phyloP scores from a whole-genome alignment of 768 basidiomycete species.

The Pisolithus marmoratus region DNA sequence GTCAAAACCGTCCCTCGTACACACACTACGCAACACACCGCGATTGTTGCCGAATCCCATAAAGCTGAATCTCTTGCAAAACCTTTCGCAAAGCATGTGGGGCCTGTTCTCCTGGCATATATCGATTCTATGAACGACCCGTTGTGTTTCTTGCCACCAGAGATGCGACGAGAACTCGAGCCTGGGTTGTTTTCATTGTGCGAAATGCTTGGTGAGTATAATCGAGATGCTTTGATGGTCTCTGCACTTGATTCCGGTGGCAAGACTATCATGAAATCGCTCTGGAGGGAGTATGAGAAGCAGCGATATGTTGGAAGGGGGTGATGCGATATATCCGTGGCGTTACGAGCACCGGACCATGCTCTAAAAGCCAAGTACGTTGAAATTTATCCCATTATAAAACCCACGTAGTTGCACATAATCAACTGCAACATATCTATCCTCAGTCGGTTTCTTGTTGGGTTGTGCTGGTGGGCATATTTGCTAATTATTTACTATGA shows the following conservation, averaged over 20 bases:
- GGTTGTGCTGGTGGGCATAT: too few relatives aligned
- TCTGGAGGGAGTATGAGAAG: constrained; percentile 84
- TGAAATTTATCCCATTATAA: too few relatives aligned
- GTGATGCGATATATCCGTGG: constrained; percentile 19
- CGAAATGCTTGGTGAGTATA: constrained; percentile 73
- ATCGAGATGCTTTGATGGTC: constrained; percentile 80
- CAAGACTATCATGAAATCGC: constrained; percentile 61
- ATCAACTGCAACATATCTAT: too few relatives aligned
- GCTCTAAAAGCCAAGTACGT: too few relatives aligned
- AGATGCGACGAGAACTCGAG: constrained; percentile 63
- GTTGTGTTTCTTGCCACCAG: constrained; percentile 51
- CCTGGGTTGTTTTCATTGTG: constrained; percentile 83
- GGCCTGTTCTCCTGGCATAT: constrained; percentile 73
- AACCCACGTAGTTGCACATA: too few relatives aligned
- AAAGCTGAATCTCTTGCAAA: constrained; percentile 73
- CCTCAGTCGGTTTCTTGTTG: too few relatives aligned
- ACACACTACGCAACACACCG: constrained; percentile 22
- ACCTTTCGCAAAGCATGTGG: constrained; percentile 83
- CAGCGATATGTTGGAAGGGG: constrained; percentile 78
- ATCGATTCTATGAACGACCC: constrained; percentile 75
- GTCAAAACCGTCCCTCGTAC: constrained; percentile 61
- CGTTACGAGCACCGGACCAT: too few relatives aligned
- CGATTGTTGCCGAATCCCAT: constrained; percentile 31
- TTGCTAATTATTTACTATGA: too few relatives aligned
- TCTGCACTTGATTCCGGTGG: constrained; percentile 63